Percentiles rank a stretch among this genome's conserved stretches.
Evolutionary conservation across 2,329 filamentous ascomycete species (phyloP).

Genomic region (Microdochium trichocladiopsis): DNA sequence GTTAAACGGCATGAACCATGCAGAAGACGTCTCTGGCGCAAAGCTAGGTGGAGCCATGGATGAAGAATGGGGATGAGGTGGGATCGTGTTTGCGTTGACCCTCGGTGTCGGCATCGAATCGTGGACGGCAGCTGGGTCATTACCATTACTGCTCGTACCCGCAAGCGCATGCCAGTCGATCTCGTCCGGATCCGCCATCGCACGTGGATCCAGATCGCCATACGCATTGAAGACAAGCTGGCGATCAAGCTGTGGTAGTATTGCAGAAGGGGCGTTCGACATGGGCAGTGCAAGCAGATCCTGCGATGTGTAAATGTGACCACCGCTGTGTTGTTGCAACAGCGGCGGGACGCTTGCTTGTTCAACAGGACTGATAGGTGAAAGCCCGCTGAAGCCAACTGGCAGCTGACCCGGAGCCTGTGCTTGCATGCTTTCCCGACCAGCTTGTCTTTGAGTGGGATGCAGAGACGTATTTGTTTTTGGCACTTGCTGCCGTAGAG

Average conservation of each 20-base stretch:
- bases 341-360: background rate
- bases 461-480: slow-evolving; percentile 34
- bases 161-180: slow-evolving; percentile 40
- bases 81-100: slow-evolving; percentile 17
- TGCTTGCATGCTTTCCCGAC: slow-evolving; percentile 24
- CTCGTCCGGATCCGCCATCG: slow-evolving; percentile 27
- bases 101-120: slow-evolving; percentile 19
- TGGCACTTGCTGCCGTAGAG: slow-evolving; percentile 24
- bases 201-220: slow-evolving; percentile 38
- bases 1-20: slow-evolving; percentile 93
- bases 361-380: slow-evolving; percentile 45
- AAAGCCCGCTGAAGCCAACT: slow-evolving; percentile 36
- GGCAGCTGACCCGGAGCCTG: background rate
- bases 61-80: slow-evolving; percentile 12
- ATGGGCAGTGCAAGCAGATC: slow-evolving; percentile 48
- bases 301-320: slow-evolving; percentile 36
- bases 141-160: slow-evolving; percentile 15
- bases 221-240: slow-evolving; percentile 74
- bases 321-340: slow-evolving; percentile 16
- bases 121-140: slow-evolving; percentile 17
- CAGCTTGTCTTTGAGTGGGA: slow-evolving; percentile 12
- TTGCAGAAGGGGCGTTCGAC: slow-evolving; percentile 37
- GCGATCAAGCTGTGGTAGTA: slow-evolving; percentile 64
- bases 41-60: slow-evolving; percentile 12
- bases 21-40: slow-evolving; percentile 46